A percentile compares a stretch with the other conserved stretches of the same genome.
Conservation (phyloP, 1,284 basidiomycete genomes). For the Salmacisia buchloeana region DNA sequence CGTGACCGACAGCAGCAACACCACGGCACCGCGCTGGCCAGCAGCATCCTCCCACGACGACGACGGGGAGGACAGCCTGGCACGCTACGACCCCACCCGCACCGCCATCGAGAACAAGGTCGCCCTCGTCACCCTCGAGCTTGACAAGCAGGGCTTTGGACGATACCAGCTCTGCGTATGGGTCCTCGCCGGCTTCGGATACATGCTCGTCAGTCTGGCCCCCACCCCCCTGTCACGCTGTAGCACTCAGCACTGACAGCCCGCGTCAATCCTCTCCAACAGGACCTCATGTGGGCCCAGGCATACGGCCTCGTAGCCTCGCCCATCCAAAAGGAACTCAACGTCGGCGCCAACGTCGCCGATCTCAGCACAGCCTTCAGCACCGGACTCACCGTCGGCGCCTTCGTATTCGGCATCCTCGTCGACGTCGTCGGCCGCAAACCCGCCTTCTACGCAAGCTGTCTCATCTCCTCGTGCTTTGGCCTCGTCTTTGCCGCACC, state of each 20-base stretch:
- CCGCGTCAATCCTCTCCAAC: no score
- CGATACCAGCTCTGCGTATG: slow-evolving; percentile 2
- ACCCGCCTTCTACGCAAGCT: slow-evolving; percentile 43
- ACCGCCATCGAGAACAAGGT: slow-evolving; percentile 5
- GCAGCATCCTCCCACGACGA: neutral
- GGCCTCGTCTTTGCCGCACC: slow-evolving; percentile 35
- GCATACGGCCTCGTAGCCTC: slow-evolving; percentile 35
- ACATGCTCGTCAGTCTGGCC: neutral
- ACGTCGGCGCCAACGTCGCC: slow-evolving; percentile 26
- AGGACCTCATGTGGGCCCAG: slow-evolving; percentile 43
- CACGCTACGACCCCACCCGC: neutral
- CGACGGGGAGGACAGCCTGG: neutral
- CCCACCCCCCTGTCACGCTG: neutral
- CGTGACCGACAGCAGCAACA: neutral
- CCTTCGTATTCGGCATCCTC: slow-evolving; percentile 41
- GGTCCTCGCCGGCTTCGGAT: slow-evolving; percentile 5
- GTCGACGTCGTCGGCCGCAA: slow-evolving; percentile 41
- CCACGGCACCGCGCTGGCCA: neutral
- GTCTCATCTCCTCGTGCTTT: slow-evolving; percentile 35
- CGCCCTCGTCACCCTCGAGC: slow-evolving; percentile 6
- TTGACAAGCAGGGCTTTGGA: slow-evolving; percentile 5
- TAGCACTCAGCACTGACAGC: no score
- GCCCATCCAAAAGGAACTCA: slow-evolving; percentile 26
- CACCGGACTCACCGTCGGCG: slow-evolving; percentile 40
- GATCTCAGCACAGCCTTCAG: slow-evolving; percentile 33